Conservation (phyloP, 225 moss, liverwort and hornwort species). For the Bryoerythrophyllum caledonicum region DNA sequence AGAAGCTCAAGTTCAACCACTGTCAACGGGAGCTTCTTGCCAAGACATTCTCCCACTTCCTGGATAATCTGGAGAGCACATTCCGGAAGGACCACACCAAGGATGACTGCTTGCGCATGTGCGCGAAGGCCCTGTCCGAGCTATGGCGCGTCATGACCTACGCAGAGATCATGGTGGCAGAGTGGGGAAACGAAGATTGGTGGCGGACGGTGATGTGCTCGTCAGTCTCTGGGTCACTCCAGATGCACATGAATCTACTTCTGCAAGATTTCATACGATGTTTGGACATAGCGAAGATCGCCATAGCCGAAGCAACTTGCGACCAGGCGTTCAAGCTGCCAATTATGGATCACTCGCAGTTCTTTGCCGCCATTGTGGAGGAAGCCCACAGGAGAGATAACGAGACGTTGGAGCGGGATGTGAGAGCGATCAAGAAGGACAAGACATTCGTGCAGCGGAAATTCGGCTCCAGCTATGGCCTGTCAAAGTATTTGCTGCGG, state of each 20-base stretch:
- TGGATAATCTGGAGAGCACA: conserved; percentile 39
- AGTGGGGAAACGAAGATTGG: conserved; percentile 49
- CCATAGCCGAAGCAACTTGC: conserved; percentile 44
- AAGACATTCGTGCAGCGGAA: conserved; percentile 46
- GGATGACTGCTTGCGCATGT: conserved; percentile 45
- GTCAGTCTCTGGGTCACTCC: conserved; percentile 39
- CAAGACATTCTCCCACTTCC: conserved; percentile 45
- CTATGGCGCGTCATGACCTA: conserved; percentile 49
- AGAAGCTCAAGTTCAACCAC: conserved; percentile 45
- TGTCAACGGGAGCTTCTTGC: conserved; percentile 51
- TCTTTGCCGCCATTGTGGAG: conserved; percentile 43
- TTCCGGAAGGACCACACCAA: conserved; percentile 44
- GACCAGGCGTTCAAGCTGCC: conserved; percentile 45
- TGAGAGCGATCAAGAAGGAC: conserved; percentile 30
- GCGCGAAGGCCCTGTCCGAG: conserved; percentile 50
- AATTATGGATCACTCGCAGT: conserved; percentile 46
- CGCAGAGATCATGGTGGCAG: conserved; percentile 43
- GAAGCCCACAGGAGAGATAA: conserved; percentile 43
- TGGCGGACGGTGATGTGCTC: conserved; percentile 40
- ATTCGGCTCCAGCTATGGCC: conserved; percentile 39
- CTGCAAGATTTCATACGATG: conserved; percentile 48
- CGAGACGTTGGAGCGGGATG: conserved; percentile 20
- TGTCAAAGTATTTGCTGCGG: conserved; percentile 40
- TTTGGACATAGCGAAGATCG: conserved; percentile 43
- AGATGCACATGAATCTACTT: conserved; percentile 41